These are phyloP conservation scores for Cladosporium colombiae DNA, from an alignment of 2,329 filamentous ascomycete species.

Conservation along the genomic window DNA sequence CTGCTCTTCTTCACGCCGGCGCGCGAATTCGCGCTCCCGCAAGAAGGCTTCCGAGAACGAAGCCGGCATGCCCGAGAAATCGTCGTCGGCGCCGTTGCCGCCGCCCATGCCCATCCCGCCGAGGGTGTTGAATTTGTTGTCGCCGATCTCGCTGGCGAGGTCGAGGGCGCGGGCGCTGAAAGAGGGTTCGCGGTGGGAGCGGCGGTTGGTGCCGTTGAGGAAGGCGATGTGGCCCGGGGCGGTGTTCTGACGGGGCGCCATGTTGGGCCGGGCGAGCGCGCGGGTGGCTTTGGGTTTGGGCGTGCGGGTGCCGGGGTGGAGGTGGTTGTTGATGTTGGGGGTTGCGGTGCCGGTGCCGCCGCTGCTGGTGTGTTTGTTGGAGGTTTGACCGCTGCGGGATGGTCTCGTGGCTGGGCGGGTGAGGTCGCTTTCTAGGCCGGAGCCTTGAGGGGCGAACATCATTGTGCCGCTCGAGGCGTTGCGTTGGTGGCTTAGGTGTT, in stretches of 20 bases:
- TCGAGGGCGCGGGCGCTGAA: constrained; percentile 65
- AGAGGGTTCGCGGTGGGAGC: constrained; percentile 56
- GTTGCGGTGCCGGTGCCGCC: constrained; percentile 42
- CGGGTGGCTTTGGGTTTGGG: constrained; percentile 51
- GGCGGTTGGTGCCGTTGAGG: constrained; percentile 29
- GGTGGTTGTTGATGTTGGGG: constrained; percentile 27
- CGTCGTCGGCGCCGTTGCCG: constrained; percentile 31
- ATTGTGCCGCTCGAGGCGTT: constrained; percentile 82
- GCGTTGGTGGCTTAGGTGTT: constrained; percentile 59
- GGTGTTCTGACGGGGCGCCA: constrained; percentile 28
- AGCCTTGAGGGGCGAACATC: constrained; percentile 68
- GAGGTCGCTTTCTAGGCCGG: constrained; percentile 39
- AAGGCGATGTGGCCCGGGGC: constrained; percentile 28
- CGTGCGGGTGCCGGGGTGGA: constrained; percentile 10
- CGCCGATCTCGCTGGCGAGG: constrained; percentile 71
- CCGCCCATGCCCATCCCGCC: constrained; percentile 64
- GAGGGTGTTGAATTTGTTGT: constrained; percentile 59
- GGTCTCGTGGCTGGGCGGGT: constrained; percentile 32
- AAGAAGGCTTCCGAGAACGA: constrained; percentile 53
- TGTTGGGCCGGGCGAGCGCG: constrained; percentile 12
- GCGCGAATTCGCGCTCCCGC: constrained; percentile 54
- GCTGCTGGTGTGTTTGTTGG: constrained; percentile 30
- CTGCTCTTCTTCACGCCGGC: constrained; percentile 38
- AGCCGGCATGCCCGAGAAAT: constrained; percentile 31
- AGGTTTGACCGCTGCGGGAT: constrained; percentile 25